Evolutionary conservation across 148 eudicot species (phyloP), one percentile per base, ranked within the genome.

Genomic region (Hydrangea macrophylla): DNA sequence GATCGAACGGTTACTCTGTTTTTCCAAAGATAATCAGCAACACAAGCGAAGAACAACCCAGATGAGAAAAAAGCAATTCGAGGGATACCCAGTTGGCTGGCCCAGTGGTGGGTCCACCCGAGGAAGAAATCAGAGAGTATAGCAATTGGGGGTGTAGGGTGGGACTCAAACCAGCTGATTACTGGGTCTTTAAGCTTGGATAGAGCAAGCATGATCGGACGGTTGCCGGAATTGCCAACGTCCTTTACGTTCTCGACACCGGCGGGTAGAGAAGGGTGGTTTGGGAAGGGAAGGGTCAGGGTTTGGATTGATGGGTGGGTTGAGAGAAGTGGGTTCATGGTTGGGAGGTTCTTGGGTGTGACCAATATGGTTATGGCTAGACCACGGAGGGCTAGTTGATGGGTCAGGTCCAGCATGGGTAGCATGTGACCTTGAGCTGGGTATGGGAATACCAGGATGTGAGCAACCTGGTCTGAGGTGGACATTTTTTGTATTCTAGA

Each of bases 381-480:
- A 7, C 86, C 84, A 31, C 58, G 71, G 53, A 75, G 76, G 23
- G 82, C 68, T 65, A 90, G 71, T 62, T 79, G 83, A 72, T 80
- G 83, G 27, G 88, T 74, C 0, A 87, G 65, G 74, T 90, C 92
- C 6, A 87, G 82, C 45, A 85, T 73, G 1, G 86, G 62, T 0
- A 87, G 80, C 81, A 85, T 81, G 80, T 90, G 92, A 45, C 96
- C 92, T 81, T 87, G 96, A 0, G 92, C 92, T 31, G 96, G 92
- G 74, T 65, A 86, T 31, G 96, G 96, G 65, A 90, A 67, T 12
- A 85, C 74, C 2, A 90, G 54, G 17, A 87, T 60, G 68, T 90
- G 90, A 45, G 48, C 54, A 8, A 20, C 23, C n/a, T 48, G 7
- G 2, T 7, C 23, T 20, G 23, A 18, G 53, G 17, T 48, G 1